phyloP scores from a whole-genome alignment of 2,329 filamentous ascomycete species.

The Fusarium hainanense region DNA sequence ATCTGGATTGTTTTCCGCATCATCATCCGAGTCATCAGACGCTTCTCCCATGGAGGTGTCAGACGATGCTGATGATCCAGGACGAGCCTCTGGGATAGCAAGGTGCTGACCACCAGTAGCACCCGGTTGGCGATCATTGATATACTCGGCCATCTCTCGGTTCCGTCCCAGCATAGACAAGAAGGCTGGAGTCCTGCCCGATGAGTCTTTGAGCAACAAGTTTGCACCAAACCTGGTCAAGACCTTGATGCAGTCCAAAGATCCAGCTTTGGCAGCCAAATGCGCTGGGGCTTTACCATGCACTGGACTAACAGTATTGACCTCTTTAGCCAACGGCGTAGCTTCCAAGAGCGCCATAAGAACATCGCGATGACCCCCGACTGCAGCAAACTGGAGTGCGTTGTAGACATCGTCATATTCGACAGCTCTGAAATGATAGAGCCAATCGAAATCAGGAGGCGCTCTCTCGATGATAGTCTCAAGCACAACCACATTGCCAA shows the following conservation, averaged over 20 bases:
- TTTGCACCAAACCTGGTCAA: constrained; percentile 22
- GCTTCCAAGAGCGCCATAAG: constrained; percentile 29
- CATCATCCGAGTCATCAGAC: neutral
- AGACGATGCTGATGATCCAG: neutral
- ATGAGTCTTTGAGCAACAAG: constrained; percentile 27
- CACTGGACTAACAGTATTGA: constrained; percentile 20
- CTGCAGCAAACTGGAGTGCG: constrained; percentile 41
- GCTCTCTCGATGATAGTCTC: constrained; percentile 27
- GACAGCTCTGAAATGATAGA: neutral
- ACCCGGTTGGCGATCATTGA: constrained; percentile 25
- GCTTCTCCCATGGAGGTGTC: constrained; percentile 1
- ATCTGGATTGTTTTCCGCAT: neutral
- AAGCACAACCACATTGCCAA: constrained; percentile 30
- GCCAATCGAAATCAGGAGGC: constrained; percentile 33
- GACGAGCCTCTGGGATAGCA: constrained; percentile 1
- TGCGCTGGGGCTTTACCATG: constrained; percentile 35
- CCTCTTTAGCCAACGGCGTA: constrained; percentile 14
- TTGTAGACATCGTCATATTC: constrained; percentile 29
- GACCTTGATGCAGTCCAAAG: constrained; percentile 35
- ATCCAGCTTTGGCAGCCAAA: constrained; percentile 31
- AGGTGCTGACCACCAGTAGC: constrained; percentile 8
- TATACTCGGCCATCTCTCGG: constrained; percentile 29
- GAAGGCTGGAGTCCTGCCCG: constrained; percentile 36
- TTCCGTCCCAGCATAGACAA: constrained; percentile 18
- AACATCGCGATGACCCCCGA: constrained; percentile 16